Evolutionary conservation across 2,329 filamentous ascomycete species (phyloP), one percentile per base, ranked within the genome.

Genomic region (Fusarium lyarnte): DNA sequence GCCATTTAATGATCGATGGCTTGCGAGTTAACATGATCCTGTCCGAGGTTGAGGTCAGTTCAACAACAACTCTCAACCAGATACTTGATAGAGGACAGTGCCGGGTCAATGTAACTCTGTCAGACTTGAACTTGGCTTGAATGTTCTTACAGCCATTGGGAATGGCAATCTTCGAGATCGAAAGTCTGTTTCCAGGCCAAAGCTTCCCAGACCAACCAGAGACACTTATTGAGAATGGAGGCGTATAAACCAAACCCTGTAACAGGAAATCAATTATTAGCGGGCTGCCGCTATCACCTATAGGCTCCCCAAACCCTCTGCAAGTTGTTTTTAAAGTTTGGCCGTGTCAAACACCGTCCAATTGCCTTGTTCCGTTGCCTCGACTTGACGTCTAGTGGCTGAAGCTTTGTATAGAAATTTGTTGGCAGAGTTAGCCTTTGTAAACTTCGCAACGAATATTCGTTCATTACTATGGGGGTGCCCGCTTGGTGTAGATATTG

Each of bases 181-280:
- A 46, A 45, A 47, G 51, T 49, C 31, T 58, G 58, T 49, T 49
- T 29, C 25, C 29, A 60, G 19, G 31, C 35, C n/a, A 63, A 57
- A 29, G 43, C 33, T 42, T 46, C 21, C 27, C 29, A 33, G 27
- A n/a, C 54, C 23, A 61, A 52, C 33, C 33, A 41, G n/a, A 35
- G 25, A 39, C 43, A 25, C 11, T 27, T 35, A 17, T 49, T 17
- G 47, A 65, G 66, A 73, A 70, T 73, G 66, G 36, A 63, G 66
- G 66, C 66, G 45, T 71, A 29, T 41, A 23, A 23, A 19, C n/a
- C 33, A 33, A 53, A 29, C 16, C 21, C 39, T 27, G 53, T 36
- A 57, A 60, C 46, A 8, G 35, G 33, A 52, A 66, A 35, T 46
- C 46, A 43, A 58, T 45, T 49, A 6, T 33, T 27, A 14, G 25